Conservation (phyloP, 1,284 basidiomycete genomes). For the Cystobasidiaceae sp. region DNA sequence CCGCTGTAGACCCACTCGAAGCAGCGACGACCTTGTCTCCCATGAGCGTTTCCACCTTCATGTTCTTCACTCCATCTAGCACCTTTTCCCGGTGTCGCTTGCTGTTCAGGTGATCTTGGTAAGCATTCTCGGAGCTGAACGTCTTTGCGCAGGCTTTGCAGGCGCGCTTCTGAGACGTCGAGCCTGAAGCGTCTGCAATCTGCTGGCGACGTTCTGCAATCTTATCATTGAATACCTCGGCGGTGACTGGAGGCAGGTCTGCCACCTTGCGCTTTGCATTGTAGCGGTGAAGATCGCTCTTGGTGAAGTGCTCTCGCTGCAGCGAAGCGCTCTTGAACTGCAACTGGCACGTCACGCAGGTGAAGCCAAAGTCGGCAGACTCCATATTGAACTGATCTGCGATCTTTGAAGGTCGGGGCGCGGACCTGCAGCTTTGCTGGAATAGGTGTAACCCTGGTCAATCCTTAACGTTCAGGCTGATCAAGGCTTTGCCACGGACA, state of each 20-base stretch:
- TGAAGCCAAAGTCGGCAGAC: conserved; percentile 53
- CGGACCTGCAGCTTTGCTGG: too few species aligned
- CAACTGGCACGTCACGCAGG: conserved; percentile 88
- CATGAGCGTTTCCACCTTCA: conserved; percentile 34
- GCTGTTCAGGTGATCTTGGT: conserved; percentile 77
- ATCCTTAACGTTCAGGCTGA: too few species aligned
- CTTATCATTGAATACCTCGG: conserved; percentile 78
- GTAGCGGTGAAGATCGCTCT: conserved; percentile 82
- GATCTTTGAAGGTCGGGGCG: too few species aligned
- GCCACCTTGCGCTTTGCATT: conserved; percentile 98
- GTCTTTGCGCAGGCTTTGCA: conserved; percentile 88
- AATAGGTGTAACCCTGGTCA: too few species aligned
- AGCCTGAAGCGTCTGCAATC: conserved; percentile 49
- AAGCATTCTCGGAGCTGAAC: conserved; percentile 86
- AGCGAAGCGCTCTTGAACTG: conserved; percentile 79
- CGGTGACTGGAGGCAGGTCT: conserved; percentile 77
- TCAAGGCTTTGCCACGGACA: too few species aligned
- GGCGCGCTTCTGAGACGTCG: conserved; percentile 15
- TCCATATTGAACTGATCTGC: too few species aligned
- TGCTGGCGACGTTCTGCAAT: conserved; percentile 72
- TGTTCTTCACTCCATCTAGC: conserved; percentile 48
- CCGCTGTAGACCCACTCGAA: too few species aligned
- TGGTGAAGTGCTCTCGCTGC: conserved; percentile 76
- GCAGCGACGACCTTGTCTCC: too few species aligned
- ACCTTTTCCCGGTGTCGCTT: conserved; percentile 86